Conservation (phyloP, 2,329 filamentous ascomycete genomes). For the Ophiostoma sp. region DNA sequence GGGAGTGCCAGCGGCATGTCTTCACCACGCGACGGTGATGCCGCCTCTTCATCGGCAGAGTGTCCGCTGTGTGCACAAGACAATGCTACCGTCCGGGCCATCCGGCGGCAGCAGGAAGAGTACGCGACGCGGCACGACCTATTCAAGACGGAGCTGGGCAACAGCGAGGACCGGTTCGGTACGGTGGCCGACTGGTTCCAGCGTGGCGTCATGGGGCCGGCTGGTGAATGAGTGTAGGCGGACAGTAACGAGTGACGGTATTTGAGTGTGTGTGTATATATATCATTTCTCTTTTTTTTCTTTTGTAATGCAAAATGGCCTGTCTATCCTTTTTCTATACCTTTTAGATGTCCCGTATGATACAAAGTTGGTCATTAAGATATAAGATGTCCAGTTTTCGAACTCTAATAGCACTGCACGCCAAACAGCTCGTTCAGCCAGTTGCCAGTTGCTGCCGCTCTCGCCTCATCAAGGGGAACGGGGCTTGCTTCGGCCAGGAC, state of each 20-base stretch:
- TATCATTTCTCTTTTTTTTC: not conserved
- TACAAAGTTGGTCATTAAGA: not conserved
- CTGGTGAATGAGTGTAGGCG: constrained; percentile 29
- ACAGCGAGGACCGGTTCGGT: constrained; percentile 81
- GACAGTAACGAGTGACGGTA: too few species aligned
- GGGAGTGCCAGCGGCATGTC: constrained; percentile 46
- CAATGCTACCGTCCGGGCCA: constrained; percentile 85
- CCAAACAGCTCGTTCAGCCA: constrained; percentile 40
- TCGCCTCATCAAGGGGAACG: constrained; percentile 18
- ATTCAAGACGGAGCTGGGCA: constrained; percentile 76
- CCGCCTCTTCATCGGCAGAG: constrained; percentile 50
- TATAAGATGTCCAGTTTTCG: not conserved
- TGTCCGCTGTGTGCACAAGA: constrained; percentile 83
- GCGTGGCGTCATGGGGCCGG: constrained; percentile 76
- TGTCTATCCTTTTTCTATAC: constrained; percentile 14
- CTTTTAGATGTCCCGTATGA: not conserved
- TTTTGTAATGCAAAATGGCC: constrained; percentile 5
- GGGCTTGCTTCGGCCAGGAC: constrained; percentile 30
- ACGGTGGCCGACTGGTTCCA: constrained; percentile 95
- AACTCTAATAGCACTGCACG: constrained; percentile 6
- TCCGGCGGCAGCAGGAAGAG: constrained; percentile 82
- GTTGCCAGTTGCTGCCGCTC: constrained; percentile 26
- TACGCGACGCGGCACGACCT: constrained; percentile 84
- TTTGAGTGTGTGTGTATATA: not conserved
- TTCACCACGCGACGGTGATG: constrained; percentile 31